A percentile compares a stretch with the other conserved stretches of the same genome.
Evolutionary conservation across 177 flowering plant genomes (phyloP).

Genomic region (Vitis hybrid): DNA sequence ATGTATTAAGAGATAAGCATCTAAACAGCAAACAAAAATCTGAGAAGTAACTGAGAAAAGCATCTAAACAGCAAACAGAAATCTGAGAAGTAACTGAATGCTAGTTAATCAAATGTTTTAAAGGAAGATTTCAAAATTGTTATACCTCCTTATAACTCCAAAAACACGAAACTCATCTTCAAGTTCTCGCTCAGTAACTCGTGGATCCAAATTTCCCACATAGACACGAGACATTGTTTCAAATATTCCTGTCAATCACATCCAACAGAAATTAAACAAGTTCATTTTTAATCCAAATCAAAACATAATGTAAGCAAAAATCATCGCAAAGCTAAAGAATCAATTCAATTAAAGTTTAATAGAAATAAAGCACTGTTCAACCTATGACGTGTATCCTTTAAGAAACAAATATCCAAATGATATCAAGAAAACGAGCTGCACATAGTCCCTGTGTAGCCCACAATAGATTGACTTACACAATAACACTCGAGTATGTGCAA

Average conservation of each 20-base stretch:
- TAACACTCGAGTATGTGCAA: too few relatives aligned
- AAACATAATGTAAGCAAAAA: too few relatives aligned
- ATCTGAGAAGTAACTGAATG: not conserved
- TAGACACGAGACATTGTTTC: slow-evolving; percentile 64
- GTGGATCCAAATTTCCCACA: slow-evolving; percentile 65
- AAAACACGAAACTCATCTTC: slow-evolving; percentile 67
- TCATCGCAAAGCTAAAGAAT: too few relatives aligned
- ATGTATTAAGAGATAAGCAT: not conserved
- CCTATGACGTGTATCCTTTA: too few relatives aligned
- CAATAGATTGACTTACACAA: too few relatives aligned
- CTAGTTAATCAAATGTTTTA: not conserved
- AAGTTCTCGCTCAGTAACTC: slow-evolving; percentile 63
- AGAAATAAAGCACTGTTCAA: too few relatives aligned
- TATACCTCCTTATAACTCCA: slow-evolving; percentile 61
- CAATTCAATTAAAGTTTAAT: too few relatives aligned
- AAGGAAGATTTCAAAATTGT: not conserved
- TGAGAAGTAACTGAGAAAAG: not conserved
- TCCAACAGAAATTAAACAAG: not conserved
- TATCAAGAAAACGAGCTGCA: too few relatives aligned
- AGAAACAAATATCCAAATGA: too few relatives aligned
- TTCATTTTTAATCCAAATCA: too few relatives aligned
- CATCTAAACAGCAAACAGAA: not conserved
- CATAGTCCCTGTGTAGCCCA: too few relatives aligned
- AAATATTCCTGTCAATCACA: slow-evolving; percentile 14
- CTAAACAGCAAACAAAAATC: not conserved